Base-by-base conservation (phyloP, 495 filamentous ascomycete species). In the Massariosphaeria phaeospora region DNA sequence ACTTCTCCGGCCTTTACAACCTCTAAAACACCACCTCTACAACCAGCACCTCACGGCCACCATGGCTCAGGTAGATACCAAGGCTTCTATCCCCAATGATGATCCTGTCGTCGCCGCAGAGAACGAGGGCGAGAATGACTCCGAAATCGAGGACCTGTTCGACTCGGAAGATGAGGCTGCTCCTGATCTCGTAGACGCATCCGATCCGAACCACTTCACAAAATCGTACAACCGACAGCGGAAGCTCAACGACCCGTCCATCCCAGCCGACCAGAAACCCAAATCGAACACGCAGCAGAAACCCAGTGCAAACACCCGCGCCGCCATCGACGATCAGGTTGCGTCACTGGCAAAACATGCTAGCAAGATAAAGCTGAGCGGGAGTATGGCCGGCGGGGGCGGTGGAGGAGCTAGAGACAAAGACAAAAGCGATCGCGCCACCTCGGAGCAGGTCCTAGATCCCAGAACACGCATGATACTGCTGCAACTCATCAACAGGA, bases 381-480 rank as follows among this genome's bases (percentile, higher is more conserved):
- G 84, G 65, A 63, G 75, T 15, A 76, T 81, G 51, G 74, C 79
- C 2, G 78, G 79, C 2, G 48, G 79, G 15, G 74, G 75, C 42
- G 79, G 77, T 38, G 52, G 46, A n/a, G 33, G 30, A 9, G n/a
- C 15, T 11, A 31, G 38, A 40, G 56, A 71, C 13, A 80, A 83
- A 64, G 93, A 98, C 70, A 91, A 89, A 72, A 83, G 85, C 53
- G 91, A 97, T 66, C 83, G 93, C 48, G 93, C 93, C 45, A 98
- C 93, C 3, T 87, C 77, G 57, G 93, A 97, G 67, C 86, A 95
- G 66, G 93, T 97, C 27, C 74, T 98, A 57, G 93, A 98, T 71
- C 87, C 89, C 29, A 80, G 88, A 23, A 97, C 93, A 24, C 83
- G 90, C 48, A 95, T 95, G 88, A 91, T 97, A 41, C 75, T 98